Percentiles rank a stretch among this genome's conserved stretches.
Evolutionary conservation across 2,329 filamentous ascomycete species (phyloP).

Genomic region (Pochonia chlamydosporia): DNA sequence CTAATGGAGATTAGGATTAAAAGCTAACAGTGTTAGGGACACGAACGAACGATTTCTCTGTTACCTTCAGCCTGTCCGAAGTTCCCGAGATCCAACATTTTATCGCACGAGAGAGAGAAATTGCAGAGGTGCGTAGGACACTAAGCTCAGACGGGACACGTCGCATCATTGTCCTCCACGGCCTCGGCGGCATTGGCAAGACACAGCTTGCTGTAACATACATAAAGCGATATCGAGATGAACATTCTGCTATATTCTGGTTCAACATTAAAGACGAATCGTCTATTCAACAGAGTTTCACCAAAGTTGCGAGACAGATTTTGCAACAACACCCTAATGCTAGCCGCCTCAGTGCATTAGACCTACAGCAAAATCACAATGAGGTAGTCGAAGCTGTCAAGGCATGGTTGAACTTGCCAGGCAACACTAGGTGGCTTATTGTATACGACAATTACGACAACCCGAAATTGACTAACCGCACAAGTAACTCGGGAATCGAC

Average conservation of each 20-base stretch:
- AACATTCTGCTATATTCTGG: constrained; percentile 37
- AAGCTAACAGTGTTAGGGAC: not conserved
- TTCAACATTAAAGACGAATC: constrained; percentile 31
- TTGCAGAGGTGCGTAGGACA: constrained; percentile 10
- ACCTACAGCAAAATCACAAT: constrained; percentile 17
- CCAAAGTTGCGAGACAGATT: constrained; percentile 22
- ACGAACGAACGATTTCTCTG: constrained; percentile 2
- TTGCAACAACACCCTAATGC: constrained; percentile 17
- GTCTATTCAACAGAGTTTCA: constrained; percentile 30
- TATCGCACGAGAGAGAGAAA: constrained; percentile 13
- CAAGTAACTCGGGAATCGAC: constrained; percentile 18
- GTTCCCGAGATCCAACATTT: constrained; percentile 10
- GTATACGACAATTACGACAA: constrained; percentile 37
- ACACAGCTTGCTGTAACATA: constrained; percentile 36
- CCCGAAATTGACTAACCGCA: constrained; percentile 18
- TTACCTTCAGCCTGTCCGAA: constrained; percentile 6
- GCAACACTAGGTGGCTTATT: constrained; percentile 33
- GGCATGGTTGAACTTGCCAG: constrained; percentile 26
- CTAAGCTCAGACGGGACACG: constrained; percentile 9
- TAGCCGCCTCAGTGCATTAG: constrained; percentile 1
- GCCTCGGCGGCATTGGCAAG: constrained; percentile 40
- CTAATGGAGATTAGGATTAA: too few species aligned
- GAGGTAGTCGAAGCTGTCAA: constrained; percentile 26
- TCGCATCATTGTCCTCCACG: constrained; percentile 26
- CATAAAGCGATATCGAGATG: constrained; percentile 23